Percentiles rank a stretch among this genome's conserved stretches.
Evolutionary conservation across 768 basidiomycete species (phyloP).

Genomic region (Phylloporus scabripes): DNA sequence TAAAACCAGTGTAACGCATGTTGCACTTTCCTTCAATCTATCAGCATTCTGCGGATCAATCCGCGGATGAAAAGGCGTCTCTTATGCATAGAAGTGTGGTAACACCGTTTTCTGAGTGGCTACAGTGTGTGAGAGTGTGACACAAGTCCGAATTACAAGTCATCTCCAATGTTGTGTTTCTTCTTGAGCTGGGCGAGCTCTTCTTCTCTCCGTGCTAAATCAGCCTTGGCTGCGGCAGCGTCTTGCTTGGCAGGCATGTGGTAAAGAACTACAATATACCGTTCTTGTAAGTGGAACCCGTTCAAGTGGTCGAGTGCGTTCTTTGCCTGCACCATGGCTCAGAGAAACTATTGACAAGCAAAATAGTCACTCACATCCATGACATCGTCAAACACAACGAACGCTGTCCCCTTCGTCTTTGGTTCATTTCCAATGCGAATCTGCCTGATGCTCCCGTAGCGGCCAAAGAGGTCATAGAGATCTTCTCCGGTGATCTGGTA

Average conservation of each 20-base stretch:
- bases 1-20: conserved; percentile 4
- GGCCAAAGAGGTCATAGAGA: conserved; percentile 94
- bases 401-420: conserved; percentile 94
- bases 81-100: conserved; percentile 8
- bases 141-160: conserved; percentile 32
- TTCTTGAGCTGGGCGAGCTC: conserved; percentile 83
- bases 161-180: conserved; percentile 79
- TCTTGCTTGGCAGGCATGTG: conserved; percentile 98
- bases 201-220: conserved; percentile 86
- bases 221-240: conserved; percentile 88
- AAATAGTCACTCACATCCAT: conserved; percentile 67
- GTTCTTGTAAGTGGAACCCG: conserved; percentile 96
- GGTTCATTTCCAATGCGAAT: conserved; percentile 88
- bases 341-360: conserved; percentile 1
- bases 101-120: not conserved
- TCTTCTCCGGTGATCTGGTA: conserved; percentile 92
- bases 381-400: conserved; percentile 93
- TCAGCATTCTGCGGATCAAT: conserved; percentile 7
- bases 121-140: conserved; percentile 9
- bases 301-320: conserved; percentile 96
- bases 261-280: conserved; percentile 96
- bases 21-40: conserved; percentile 9
- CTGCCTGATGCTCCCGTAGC: conserved; percentile 95
- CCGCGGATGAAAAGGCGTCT: conserved; percentile 1
- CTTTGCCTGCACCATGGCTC: conserved; percentile 61